Percentiles rank a stretch among this genome's conserved stretches.
Conservation (phyloP, 352 stramenopile genomes). For the Globisporangium perplexum region DNA sequence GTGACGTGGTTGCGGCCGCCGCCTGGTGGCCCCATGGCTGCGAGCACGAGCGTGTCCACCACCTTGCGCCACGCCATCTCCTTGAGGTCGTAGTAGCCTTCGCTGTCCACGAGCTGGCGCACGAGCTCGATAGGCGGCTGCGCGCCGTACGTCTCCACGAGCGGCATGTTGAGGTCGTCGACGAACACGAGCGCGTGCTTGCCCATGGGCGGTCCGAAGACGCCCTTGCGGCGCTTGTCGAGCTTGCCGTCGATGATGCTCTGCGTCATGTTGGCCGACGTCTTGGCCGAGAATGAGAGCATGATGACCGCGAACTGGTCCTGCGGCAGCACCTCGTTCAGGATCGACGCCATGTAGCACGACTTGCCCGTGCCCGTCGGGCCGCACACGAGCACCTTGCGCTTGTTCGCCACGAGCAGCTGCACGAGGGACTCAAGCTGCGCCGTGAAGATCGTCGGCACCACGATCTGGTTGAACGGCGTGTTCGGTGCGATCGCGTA, state of each 20-base stretch:
- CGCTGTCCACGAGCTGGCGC: conserved; percentile 87
- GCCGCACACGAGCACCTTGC: conserved; percentile 88
- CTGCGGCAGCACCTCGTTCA: conserved; percentile 73
- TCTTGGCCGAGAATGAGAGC: conserved; percentile 92
- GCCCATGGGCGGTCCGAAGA: conserved; percentile 87
- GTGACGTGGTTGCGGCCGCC: conserved; percentile 89
- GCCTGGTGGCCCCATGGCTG: conserved; percentile 89
- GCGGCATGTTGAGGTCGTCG: conserved; percentile 95
- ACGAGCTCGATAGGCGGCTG: conserved; percentile 92
- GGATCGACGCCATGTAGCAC: conserved; percentile 86
- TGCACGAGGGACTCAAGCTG: conserved; percentile 88
- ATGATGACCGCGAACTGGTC: conserved; percentile 85
- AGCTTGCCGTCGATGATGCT: conserved; percentile 95
- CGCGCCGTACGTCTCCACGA: conserved; percentile 91
- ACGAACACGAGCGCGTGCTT: conserved; percentile 89
- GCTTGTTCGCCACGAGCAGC: conserved; percentile 72
- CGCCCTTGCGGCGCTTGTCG: conserved; percentile 89
- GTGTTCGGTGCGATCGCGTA: conserved; percentile 85
- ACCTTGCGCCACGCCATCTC: conserved; percentile 91
- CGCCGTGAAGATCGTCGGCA: conserved; percentile 91
- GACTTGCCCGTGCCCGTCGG: conserved; percentile 93
- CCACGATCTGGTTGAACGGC: conserved; percentile 90
- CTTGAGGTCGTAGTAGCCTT: conserved; percentile 92
- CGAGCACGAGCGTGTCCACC: conserved; percentile 87
- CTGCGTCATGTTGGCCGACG: conserved; percentile 92